These are phyloP conservation scores for Phytophthora tentaculata DNA, from an alignment of 352 stramenopile genomes.

Conservation along the genomic window DNA sequence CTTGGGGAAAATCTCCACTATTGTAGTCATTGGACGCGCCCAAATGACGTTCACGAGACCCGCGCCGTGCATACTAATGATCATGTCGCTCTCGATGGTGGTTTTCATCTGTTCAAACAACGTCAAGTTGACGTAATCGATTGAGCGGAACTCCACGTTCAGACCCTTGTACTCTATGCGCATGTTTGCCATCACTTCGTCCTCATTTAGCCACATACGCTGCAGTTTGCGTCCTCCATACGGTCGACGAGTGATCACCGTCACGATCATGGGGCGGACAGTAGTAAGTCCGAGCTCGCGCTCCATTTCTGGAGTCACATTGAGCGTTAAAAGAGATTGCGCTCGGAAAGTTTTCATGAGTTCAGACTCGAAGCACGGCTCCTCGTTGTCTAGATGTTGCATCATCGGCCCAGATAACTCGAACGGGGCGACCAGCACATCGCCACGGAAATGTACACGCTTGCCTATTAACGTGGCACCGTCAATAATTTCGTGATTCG, in stretches of 20 bases:
- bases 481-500: slow-evolving; percentile 38
- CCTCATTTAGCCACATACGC: slow-evolving; percentile 74
- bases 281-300: slow-evolving; percentile 20
- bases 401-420: slow-evolving; percentile 69
- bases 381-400: slow-evolving; percentile 69
- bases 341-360: slow-evolving; percentile 62
- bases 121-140: slow-evolving; percentile 73
- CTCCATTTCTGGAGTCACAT: slow-evolving; percentile 40
- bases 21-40: slow-evolving; percentile 52
- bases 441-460: slow-evolving; percentile 48
- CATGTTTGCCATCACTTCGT: slow-evolving; percentile 58
- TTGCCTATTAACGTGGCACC: slow-evolving; percentile 38
- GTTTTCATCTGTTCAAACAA: slow-evolving; percentile 69
- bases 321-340: slow-evolving; percentile 40
- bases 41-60: slow-evolving; percentile 83
- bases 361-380: slow-evolving; percentile 62
- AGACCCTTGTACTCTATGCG: slow-evolving; percentile 46
- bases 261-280: slow-evolving; percentile 44
- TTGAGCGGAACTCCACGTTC: slow-evolving; percentile 51
- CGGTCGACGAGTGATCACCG: slow-evolving; percentile 61
- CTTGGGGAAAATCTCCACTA: slow-evolving; percentile 82
- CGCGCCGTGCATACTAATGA: slow-evolving; percentile 86
- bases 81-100: slow-evolving; percentile 71
- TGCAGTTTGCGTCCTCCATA: slow-evolving; percentile 58
- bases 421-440: slow-evolving; percentile 59